phyloP scores from a whole-genome alignment of 371 early-diverging fungal species.

The Rhizopus microsporus region DNA sequence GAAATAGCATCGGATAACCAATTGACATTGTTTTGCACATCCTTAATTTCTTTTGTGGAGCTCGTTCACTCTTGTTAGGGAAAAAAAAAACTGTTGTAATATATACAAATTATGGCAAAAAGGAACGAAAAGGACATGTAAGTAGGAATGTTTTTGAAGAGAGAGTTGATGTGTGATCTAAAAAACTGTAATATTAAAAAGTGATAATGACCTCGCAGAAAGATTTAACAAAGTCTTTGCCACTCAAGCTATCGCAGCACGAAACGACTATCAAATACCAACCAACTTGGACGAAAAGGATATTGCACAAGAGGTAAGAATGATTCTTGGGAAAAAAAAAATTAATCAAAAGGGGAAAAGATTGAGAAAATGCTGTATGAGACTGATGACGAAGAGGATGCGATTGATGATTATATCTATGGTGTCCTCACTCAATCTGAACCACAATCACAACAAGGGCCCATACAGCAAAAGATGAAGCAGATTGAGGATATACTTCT shows the following conservation, averaged over 20 bases:
- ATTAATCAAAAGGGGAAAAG: constrained; percentile 2
- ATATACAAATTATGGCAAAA: too few species aligned
- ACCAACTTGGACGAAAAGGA: constrained; percentile 16
- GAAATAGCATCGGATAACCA: too few species aligned
- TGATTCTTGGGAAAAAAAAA: neutral
- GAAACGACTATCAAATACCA: constrained; percentile 23
- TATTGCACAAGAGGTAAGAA: constrained; percentile 15
- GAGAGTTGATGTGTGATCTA: neutral
- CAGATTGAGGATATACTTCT: constrained; percentile 21
- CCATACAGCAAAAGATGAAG: constrained; percentile 13
- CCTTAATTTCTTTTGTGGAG: too few species aligned
- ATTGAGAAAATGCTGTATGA: constrained; percentile 23
- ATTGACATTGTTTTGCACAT: too few species aligned
- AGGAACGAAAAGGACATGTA: neutral
- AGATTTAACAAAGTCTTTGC: constrained; percentile 36
- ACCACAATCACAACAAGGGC: neutral
- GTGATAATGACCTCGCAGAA: constrained; percentile 32
- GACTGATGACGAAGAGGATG: constrained; percentile 23
- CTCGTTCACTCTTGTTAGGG: too few species aligned
- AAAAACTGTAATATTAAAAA: constrained; percentile 3
- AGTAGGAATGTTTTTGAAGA: constrained; percentile 8
- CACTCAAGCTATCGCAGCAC: constrained; percentile 18
- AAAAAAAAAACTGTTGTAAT: neutral
- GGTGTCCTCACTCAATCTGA: constrained; percentile 3
- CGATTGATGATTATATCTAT: constrained; percentile 20